Base-by-base conservation (phyloP, 352 stramenopile species). In the Peronospora farinosa region DNA sequence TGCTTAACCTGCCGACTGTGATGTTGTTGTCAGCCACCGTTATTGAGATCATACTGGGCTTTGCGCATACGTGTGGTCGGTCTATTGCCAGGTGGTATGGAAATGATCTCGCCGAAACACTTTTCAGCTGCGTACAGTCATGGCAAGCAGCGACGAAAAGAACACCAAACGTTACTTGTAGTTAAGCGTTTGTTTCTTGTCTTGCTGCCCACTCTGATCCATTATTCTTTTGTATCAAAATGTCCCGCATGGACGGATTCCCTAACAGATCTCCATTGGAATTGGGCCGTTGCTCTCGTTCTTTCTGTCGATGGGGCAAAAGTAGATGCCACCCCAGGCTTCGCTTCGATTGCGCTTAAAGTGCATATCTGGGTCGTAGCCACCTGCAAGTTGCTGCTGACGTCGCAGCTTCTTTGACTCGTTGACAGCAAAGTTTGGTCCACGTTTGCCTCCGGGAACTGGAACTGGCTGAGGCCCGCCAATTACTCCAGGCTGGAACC, bases 271-370 rank as follows among this genome's bases (percentile, higher is more conserved):
- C 52, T 84, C 72, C 72, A 84, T 84, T 35, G 70, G 52, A 4
- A 42, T 47, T 19, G 67, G 47, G 5, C 63, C 57, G 21, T 58
- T 55, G 19, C 39, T 57, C 12, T 51, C 42, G 21, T 31, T 60
- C 30, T 51, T 59, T 44, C 60, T 62, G 53, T 82, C 62, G 37
- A 66, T 57, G n/a, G 73, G 67, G 40, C 66, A 40, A 45, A 89
- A 88, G 57, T 89, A 88, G 45, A 90, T 74, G 12, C 82, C 80
- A 38, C 66, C 70, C 79, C 79, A 93, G 6, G 82, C 82, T 56
- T 93, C 82, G 8, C 56, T 78, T 11, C 77, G 73, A 47, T 93
- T 93, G 23, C 79, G 75, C 53, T 86, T 84, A 45, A 87, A 91
- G 28, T 78, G 71, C 41, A 90, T 28, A 13, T 89, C 78, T 2